These are phyloP conservation scores for Podaxis pistillaris DNA, from an alignment of 768 basidiomycete species.

Conservation along the genomic window DNA sequence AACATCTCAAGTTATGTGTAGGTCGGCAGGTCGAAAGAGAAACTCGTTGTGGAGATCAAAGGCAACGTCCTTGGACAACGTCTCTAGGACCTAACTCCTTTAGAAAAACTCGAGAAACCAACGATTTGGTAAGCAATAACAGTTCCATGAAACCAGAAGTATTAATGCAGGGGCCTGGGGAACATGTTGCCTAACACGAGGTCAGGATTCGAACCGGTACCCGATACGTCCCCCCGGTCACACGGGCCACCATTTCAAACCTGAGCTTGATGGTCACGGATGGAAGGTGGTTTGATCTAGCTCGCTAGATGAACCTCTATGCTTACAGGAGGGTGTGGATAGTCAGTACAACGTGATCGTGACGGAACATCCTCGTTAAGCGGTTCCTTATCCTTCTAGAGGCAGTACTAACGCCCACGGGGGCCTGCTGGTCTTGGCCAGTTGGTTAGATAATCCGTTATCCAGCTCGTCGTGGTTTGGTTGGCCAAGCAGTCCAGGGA, in stretches of 20 bases:
- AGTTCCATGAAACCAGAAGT: conserved; percentile 1
- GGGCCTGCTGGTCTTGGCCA: background rate
- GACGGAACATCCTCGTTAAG: conserved; percentile 11
- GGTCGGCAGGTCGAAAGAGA: background rate
- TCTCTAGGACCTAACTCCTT: background rate
- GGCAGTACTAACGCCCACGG: background rate
- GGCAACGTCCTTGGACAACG: background rate
- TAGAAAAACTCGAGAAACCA: background rate
- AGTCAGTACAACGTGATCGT: conserved; percentile 7
- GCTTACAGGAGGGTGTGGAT: background rate
- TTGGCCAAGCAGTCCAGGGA: conserved; percentile 29
- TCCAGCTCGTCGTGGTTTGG: background rate
- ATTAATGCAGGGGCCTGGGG: background rate
- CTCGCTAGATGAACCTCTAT: conserved; percentile 14
- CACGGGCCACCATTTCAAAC: conserved; percentile 1
- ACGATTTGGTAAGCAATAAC: conserved; percentile 4
- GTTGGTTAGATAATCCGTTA: background rate
- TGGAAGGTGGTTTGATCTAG: conserved; percentile 27
- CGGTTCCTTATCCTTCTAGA: background rate
- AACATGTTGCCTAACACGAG: conserved; percentile 6
- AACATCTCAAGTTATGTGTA: background rate
- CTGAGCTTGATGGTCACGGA: conserved; percentile 5
- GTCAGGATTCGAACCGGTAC: background rate
- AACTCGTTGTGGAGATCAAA: background rate
- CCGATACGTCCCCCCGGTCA: conserved; percentile 7